A percentile compares a stretch with the other conserved stretches of the same genome.
Conservation (phyloP, 176 grass and related monocot genomes). For the Carex myosuroides region DNA sequence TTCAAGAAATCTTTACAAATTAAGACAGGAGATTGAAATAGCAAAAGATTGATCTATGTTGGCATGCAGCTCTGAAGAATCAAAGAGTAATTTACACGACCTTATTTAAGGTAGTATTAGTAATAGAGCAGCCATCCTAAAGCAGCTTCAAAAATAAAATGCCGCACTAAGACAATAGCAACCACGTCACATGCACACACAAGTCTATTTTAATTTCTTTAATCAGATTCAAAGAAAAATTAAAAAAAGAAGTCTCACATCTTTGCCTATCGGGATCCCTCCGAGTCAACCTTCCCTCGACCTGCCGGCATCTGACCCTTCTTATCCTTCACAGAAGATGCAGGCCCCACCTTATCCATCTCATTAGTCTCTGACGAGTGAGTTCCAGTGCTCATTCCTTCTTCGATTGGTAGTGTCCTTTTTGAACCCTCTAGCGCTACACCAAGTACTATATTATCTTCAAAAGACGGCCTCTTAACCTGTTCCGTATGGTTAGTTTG, state of each 20-base stretch:
- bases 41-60: background rate
- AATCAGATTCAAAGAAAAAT: background rate
- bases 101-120: slow-evolving; percentile 14
- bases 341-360: slow-evolving; percentile 37
- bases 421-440: slow-evolving; percentile 95
- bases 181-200: background rate
- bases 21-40: background rate
- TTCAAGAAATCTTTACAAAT: background rate
- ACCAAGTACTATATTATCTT: slow-evolving; percentile 92
- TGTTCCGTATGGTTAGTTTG: background rate
- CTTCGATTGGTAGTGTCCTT: slow-evolving; percentile 82
- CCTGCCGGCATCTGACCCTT: slow-evolving; percentile 31
- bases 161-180: slow-evolving; percentile 16
- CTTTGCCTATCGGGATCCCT: slow-evolving; percentile 46
- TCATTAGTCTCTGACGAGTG: slow-evolving; percentile 57
- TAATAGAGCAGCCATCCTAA: slow-evolving; percentile 17
- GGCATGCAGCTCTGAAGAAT: background rate
- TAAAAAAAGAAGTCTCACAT: background rate
- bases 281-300: slow-evolving; percentile 41
- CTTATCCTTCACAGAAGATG: slow-evolving; percentile 43
- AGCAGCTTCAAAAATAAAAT: slow-evolving; percentile 21
- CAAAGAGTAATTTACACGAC: background rate
- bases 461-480: slow-evolving; percentile 55
- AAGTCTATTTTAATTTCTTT: background rate
- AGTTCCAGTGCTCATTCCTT: slow-evolving; percentile 42